These are phyloP conservation scores for Phaeotremella fagi DNA, from an alignment of 768 basidiomycete species.

Conservation along the genomic window DNA sequence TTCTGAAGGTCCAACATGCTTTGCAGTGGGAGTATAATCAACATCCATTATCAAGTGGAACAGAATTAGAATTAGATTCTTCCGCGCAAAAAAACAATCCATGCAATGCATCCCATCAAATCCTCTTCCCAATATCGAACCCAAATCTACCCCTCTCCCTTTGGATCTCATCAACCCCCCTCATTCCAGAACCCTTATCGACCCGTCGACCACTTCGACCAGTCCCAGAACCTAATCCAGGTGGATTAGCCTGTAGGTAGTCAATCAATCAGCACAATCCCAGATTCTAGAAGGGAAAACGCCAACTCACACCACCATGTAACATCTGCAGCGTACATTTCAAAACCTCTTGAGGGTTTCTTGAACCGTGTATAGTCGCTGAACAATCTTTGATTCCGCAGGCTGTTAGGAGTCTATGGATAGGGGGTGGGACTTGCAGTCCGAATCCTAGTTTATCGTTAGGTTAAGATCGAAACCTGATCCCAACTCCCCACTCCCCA, in stretches of 20 bases:
- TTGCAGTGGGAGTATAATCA: too few species aligned
- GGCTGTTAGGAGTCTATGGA: constrained; percentile 81
- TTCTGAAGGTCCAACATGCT: too few species aligned
- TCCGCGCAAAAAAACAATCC: too few species aligned
- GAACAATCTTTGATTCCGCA: constrained; percentile 93
- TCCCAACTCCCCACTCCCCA: too few species aligned
- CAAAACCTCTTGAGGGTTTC: constrained; percentile 78
- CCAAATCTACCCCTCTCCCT: constrained; percentile 75
- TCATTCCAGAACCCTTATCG: constrained; percentile 72
- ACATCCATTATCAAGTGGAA: too few species aligned
- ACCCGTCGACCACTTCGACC: constrained; percentile 67
- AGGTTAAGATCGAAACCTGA: too few species aligned
- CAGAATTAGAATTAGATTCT: too few species aligned
- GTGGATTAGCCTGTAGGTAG: constrained; percentile 31
- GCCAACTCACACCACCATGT: constrained; percentile 73
- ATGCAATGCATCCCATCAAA: constrained; percentile 16
- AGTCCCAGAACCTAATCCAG: constrained; percentile 61
- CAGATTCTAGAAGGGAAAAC: background rate
- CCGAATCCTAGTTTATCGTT: constrained; percentile 90
- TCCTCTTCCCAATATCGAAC: constrained; percentile 52
- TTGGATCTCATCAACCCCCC: constrained; percentile 65
- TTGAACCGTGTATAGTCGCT: constrained; percentile 90
- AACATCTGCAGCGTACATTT: constrained; percentile 78
- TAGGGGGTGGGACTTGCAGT: constrained; percentile 75
- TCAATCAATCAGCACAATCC: background rate